Conservation (phyloP, 345 rosid genomes). For the Eutrema yunnanense region DNA sequence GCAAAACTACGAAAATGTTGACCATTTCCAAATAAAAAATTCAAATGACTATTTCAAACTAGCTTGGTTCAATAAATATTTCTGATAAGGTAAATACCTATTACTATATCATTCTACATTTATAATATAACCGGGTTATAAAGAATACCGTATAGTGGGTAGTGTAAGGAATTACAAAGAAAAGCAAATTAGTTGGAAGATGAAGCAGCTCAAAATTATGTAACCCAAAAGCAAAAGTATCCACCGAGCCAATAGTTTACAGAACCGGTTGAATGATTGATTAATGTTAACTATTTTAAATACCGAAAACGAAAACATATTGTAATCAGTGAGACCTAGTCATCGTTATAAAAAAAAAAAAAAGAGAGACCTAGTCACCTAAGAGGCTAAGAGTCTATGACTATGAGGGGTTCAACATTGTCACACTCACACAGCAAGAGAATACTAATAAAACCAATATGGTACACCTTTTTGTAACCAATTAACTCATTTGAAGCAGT, state of each 20-base stretch:
- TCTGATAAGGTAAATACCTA: background rate
- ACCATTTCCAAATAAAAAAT: background rate
- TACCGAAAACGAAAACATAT: background rate
- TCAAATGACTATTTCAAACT: background rate
- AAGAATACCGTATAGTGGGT: background rate
- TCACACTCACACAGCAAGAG: background rate
- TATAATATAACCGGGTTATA: background rate
- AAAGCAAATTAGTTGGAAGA: background rate
- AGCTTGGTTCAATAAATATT: background rate
- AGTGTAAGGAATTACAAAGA: background rate
- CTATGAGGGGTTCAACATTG: background rate
- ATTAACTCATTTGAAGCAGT: background rate
- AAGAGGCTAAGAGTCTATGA: background rate
- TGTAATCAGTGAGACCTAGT: background rate
- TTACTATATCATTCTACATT: background rate
- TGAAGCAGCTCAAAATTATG: background rate
- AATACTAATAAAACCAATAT: background rate
- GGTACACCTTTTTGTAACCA: background rate
- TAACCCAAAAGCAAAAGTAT: conserved; percentile 5
- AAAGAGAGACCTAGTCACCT: background rate
- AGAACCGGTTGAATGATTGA: background rate
- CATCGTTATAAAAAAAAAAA: too few relatives aligned
- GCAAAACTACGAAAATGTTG: background rate
- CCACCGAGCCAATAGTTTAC: conserved; percentile 1
- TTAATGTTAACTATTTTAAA: background rate